These are phyloP conservation scores for Aspergillus saccharolyticus DNA, from an alignment of 495 filamentous ascomycete genomes.

Conservation along the genomic window DNA sequence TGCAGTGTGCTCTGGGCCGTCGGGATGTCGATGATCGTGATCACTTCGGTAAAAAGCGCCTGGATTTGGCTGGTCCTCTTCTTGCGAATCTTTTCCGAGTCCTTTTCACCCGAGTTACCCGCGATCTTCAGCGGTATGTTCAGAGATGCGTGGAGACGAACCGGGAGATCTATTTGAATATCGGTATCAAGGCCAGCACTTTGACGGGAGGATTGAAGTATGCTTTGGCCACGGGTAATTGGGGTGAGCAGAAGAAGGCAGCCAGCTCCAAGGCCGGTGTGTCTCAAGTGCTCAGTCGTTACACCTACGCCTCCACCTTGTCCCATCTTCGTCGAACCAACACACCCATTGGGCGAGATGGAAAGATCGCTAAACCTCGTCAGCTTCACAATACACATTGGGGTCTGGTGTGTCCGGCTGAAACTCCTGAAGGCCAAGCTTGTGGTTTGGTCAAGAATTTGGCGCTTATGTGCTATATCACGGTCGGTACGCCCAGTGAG, in stretches of 20 bases:
- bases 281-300: conserved; percentile 95
- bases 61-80: conserved; percentile 91
- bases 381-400: conserved; percentile 99
- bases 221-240: conserved; percentile 97
- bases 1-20: conserved; percentile 86
- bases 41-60: conserved; percentile 97
- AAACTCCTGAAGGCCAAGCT: conserved; percentile 97
- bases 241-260: conserved; percentile 99
- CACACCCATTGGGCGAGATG: conserved; percentile 94
- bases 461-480: conserved; percentile 96
- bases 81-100: conserved; percentile 88
- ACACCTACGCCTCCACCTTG: conserved; percentile 92
- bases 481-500: conserved; percentile 81
- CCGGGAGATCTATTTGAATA: conserved; percentile 78
- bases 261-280: conserved; percentile 90
- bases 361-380: conserved; percentile 95
- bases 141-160: conserved; percentile 86
- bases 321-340: conserved; percentile 97
- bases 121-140: conserved; percentile 83
- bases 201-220: conserved; percentile 94
- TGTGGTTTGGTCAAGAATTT: conserved; percentile 98
- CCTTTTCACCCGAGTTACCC: conserved; percentile 78
- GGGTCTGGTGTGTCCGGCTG: conserved; percentile 95
- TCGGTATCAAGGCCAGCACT: conserved; percentile 86
- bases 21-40: conserved; percentile 94